These are phyloP conservation scores for Tuber microsphaerosporum DNA, from an alignment of 495 filamentous ascomycete genomes.

Conservation along the genomic window DNA sequence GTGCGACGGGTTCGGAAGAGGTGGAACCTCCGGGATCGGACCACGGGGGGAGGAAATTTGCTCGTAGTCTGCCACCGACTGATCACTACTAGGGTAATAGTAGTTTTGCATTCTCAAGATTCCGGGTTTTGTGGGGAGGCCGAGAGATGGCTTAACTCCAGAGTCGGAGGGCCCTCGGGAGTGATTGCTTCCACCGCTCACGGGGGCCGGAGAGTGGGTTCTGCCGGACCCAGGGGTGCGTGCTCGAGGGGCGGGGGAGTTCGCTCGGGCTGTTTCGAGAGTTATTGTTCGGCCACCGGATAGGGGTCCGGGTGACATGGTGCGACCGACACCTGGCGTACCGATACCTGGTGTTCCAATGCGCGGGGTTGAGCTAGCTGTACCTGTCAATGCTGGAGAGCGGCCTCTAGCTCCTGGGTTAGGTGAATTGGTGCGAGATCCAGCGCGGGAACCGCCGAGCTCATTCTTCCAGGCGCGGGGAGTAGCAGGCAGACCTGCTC, in stretches of 20 bases:
- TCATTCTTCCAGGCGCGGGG: slow-evolving; percentile 40
- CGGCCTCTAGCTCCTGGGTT: slow-evolving; percentile 12
- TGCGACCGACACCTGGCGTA: slow-evolving; percentile 10
- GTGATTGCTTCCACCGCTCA: slow-evolving; percentile 16
- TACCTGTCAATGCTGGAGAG: slow-evolving; percentile 27
- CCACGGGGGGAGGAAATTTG: slow-evolving; percentile 13
- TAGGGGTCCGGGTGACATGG: slow-evolving; percentile 25
- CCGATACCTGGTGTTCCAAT: slow-evolving; percentile 9
- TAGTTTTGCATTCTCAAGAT: slow-evolving; percentile 16
- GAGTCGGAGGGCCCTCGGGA: slow-evolving; percentile 13
- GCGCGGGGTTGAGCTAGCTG: slow-evolving; percentile 13
- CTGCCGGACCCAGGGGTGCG: neutral
- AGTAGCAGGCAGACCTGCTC: slow-evolving; percentile 33
- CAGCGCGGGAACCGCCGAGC: slow-evolving; percentile 31
- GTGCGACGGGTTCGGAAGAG: slow-evolving; percentile 24
- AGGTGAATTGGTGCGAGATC: slow-evolving; percentile 26
- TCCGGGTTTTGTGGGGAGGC: slow-evolving; percentile 11
- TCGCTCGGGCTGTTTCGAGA: neutral
- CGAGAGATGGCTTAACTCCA: slow-evolving; percentile 8
- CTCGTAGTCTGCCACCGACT: slow-evolving; percentile 14
- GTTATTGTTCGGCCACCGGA: slow-evolving; percentile 9
- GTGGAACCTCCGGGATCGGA: slow-evolving; percentile 23
- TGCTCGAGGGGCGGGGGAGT: neutral
- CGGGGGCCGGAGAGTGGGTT: slow-evolving; percentile 19
- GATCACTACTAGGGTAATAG: slow-evolving; percentile 20